Conservation (phyloP, 169 alveolate genomes). For the Eimeria acervulina region DNA sequence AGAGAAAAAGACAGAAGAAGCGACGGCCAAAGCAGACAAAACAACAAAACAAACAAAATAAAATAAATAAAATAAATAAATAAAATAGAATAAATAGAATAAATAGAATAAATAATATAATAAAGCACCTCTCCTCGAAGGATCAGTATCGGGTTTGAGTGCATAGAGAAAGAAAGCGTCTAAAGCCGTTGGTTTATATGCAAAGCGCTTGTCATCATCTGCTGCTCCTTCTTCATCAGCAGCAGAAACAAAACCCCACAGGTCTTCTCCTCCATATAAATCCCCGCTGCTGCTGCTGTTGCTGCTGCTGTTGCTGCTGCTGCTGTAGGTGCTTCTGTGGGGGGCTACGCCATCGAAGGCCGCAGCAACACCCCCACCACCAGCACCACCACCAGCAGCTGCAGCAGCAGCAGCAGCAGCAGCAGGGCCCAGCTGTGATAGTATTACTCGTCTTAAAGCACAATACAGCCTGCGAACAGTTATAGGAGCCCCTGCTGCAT, state of each 20-base stretch:
- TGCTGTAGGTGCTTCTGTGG: not conserved
- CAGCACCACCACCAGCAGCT: not conserved
- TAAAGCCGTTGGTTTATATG: constrained; percentile 7
- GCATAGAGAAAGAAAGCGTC: constrained; percentile 90
- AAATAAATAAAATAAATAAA: too few species aligned
- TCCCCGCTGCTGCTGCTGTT: not conserved
- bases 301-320: not conserved
- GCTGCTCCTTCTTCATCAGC: not conserved
- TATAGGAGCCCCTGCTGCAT: not conserved
- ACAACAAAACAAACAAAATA: too few species aligned
- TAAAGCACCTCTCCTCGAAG: constrained; percentile 87
- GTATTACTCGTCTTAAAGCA: constrained; percentile 58
- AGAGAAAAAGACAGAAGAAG: too few species aligned
- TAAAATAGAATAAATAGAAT: not conserved
- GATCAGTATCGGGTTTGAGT: constrained; percentile 89
- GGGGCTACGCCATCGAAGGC: too few species aligned
- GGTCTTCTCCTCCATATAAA: not conserved
- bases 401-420: not conserved
- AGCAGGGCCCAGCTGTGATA: constrained; percentile 54
- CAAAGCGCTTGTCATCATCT: not conserved
- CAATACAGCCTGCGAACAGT: constrained; percentile 76
- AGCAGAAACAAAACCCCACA: constrained; percentile 19
- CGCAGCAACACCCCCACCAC: too few species aligned
- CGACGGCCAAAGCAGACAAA: too few species aligned
- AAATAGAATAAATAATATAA: not conserved